Evolutionary conservation across 1,139 yeast species (phyloP), one percentile per base, ranked within the genome.

Genomic region (Pichia sp.): DNA sequence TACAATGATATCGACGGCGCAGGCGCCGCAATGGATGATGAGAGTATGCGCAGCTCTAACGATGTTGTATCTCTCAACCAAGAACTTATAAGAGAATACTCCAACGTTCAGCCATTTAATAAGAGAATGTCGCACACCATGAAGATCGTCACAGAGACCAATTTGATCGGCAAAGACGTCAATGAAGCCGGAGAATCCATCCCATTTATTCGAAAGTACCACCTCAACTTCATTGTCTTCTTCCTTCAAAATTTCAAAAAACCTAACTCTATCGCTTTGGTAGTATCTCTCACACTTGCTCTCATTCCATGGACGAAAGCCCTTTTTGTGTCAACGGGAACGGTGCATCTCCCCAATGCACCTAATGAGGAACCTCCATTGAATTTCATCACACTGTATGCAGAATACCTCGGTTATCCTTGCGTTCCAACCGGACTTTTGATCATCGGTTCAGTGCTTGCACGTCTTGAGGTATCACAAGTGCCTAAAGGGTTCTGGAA

Each of bases 291-390:
- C 29, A 65, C 71, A 3, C 63, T 86, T 22, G 80, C 94, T 6
- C 77, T 88, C 76, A 67, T 93, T 14, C 96, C 96, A 1, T 88
- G 95, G 65, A 62, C 84, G 5, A 81, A 85, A 51, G 85, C 93
- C 1, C 66, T 87, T 14, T 88, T 88, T 53, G 85, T 82, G 12
- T 48, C 51, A 6, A 60, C 58, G 15, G 57, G 54, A n/a, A 58
- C 60, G 19, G 67, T 60, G 4, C 32, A 58, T 17, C 61, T 77
- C 35, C 79, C 72, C 3, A 60, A 69, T 41, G 96, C 96, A 0
- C 96, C 97, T 0, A 96, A 88, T 59, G 66, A 69, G 3, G 66
- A 69, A 43, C 96, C 96, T 0, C 83, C 94, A 2, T 64, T 88
- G 32, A 83, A 87, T 21, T 88, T 88, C 49, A 42, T 87, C 5